Base-by-base conservation (phyloP, 1,284 basidiomycete genomes). In the Omphalotus olearius region DNA sequence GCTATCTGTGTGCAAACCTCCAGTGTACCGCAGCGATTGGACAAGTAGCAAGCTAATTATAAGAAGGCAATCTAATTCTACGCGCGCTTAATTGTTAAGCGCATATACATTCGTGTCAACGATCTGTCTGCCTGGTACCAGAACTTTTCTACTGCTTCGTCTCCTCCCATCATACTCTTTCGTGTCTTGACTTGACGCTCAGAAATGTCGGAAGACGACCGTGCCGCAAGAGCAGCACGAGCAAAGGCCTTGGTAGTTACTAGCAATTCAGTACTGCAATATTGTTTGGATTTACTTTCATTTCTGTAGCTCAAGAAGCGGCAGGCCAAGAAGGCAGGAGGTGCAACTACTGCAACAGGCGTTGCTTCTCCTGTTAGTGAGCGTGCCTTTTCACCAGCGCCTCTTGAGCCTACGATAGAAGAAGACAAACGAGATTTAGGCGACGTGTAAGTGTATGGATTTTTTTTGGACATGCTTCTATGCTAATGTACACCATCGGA, bases 211-310 rank as follows among this genome's bases (percentile, higher is more conserved):
- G 88, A 88, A 60, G 83, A 84, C 52, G 89, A 91, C 56, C 79
- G 88, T 54, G 85, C 87, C 52, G 81, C 81, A 9, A 90, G 85
- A 67, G 80, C 88, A 55, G 89, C 88, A 2, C 79, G 88, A 57
- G 88, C 85, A 52, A 88, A 86, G 66, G 87, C 86, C 44, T 62
- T 91, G 79, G 89, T 90, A 46, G 44, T 47, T 48, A 50, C 28
- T 46, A 47, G 23, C 13, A 54, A 45, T 49, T 36, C 13, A 33
- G 30, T 47, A 37, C 47, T 49, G 20, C 14, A 43, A 37, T 25
- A 16, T 37, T 13, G 26, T 25, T 43, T 52, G 16, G 36, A 49
- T 47, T 58, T 56, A 48, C 57, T 55, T 47, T 42, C 49, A 43
- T 47, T 49, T 45, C 20, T 62, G 53, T 64, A 89, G 86, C 73